A percentile compares a stretch with the other conserved stretches of the same genome.
Conservation (phyloP, 2,329 filamentous ascomycete species). For the Fusarium coffeatum region DNA sequence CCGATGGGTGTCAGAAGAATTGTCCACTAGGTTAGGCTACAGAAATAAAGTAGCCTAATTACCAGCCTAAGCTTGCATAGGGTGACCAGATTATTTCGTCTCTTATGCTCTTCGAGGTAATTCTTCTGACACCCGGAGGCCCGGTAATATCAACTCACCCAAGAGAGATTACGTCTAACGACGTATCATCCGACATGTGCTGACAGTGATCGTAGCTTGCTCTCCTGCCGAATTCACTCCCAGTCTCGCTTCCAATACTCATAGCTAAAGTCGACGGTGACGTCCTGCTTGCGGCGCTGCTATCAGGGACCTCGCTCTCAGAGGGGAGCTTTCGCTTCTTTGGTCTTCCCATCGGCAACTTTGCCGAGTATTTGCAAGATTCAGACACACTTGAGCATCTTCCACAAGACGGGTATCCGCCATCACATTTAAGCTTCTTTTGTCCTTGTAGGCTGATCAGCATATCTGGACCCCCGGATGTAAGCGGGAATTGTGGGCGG, state of each 20-base stretch:
- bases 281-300: constrained; percentile 10
- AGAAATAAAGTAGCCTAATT: too few species aligned
- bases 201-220: constrained; percentile 27
- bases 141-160: constrained; percentile 17
- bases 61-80: too few species aligned
- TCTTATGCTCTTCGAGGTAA: too few species aligned
- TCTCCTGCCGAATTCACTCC: constrained; percentile 14
- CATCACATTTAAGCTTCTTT: constrained; percentile 47
- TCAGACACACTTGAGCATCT: constrained; percentile 33
- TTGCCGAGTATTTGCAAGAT: constrained; percentile 39
- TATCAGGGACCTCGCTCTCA: constrained; percentile 16
- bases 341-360: constrained; percentile 43
- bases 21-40: too few species aligned
- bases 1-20: too few species aligned
- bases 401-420: constrained; percentile 37
- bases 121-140: too few species aligned
- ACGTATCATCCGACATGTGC: constrained; percentile 17
- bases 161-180: constrained; percentile 16
- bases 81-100: too few species aligned
- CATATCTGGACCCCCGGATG: constrained; percentile 1
- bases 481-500: constrained; percentile 2
- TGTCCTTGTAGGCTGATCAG: constrained; percentile 38
- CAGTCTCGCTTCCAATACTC: constrained; percentile 16
- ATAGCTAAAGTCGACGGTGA: constrained; percentile 20
- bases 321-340: constrained; percentile 41